Evolutionary conservation across 768 basidiomycete genomes (phyloP).

Genomic region (Gloeophyllum trabeum): DNA sequence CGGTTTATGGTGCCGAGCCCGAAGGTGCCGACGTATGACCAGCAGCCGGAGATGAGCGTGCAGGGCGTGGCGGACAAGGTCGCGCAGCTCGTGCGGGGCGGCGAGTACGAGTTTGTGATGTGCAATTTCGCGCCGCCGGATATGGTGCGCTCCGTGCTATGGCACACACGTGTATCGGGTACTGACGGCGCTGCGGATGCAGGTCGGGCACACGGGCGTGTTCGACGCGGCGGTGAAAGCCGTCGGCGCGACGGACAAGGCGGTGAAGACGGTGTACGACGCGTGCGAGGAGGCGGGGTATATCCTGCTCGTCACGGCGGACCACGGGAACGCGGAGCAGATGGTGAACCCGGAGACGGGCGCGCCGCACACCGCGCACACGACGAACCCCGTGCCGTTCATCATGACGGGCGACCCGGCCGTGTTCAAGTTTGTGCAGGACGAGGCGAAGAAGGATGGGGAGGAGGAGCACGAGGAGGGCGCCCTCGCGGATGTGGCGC

Average conservation of each 20-base stretch:
- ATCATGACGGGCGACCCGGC: conserved; percentile 66
- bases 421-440: conserved; percentile 39
- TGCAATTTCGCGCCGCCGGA: conserved; percentile 97
- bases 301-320: conserved; percentile 79
- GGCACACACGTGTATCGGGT: neutral
- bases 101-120: conserved; percentile 84
- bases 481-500: conserved; percentile 84
- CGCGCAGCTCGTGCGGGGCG: conserved; percentile 65
- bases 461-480: conserved; percentile 66
- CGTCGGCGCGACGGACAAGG: conserved; percentile 79
- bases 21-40: conserved; percentile 91
- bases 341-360: conserved; percentile 81
- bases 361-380: conserved; percentile 86
- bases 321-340: conserved; percentile 95
- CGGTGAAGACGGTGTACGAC: conserved; percentile 78
- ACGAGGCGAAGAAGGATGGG: conserved; percentile 34
- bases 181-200: too few relatives aligned
- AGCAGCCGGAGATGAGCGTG: conserved; percentile 83
- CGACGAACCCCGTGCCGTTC: conserved; percentile 84
- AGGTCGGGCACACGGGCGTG: conserved; percentile 88
- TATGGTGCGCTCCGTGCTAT: conserved; percentile 78
- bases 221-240: conserved; percentile 89
- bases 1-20: conserved; percentile 86
- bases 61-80: conserved; percentile 86
- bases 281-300: conserved; percentile 83